Evolutionary conservation across 2,329 filamentous ascomycete species (phyloP), one percentile per base, ranked within the genome.

Genomic region (Neodidymelliopsis sp.): DNA sequence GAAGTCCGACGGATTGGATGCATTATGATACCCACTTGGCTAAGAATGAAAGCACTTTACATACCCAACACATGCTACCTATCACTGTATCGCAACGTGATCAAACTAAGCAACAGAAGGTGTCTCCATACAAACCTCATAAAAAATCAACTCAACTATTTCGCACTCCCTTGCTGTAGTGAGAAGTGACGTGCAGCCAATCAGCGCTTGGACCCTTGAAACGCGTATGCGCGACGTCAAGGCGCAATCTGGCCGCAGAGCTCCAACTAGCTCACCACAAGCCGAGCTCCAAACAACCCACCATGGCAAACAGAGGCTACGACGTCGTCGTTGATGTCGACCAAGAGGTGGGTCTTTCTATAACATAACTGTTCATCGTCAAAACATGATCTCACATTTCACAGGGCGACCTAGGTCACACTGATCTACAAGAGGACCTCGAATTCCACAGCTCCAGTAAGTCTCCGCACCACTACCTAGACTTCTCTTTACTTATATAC

Each of bases 301-400:
- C 15, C 27, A 92, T 92, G 89, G 84, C 89, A 49, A 89, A 89
- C 74, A 83, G 90, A 70, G 92, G 92, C 63, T 99, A 99, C 75
- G 94, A 99, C 79, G 94, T 96, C 54, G 93, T 99, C 60, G 94
- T 99, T 52, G 94, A 99, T 67, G 88, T 97, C 46, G 94, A 99
- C 73, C 90, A 94, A 68, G 94, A 97, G 84, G 91, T 96, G 77
- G 59, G 75, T 12, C 18, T 24, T 5, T 13, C 35, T 29, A 24
- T 8, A 19, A 3, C 13, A 11, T 13, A 13, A 41, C 4, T 20
- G 8, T 13, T 6, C 28, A 19, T 24, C 13, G 18, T 34, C n/a
- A n/a, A n/a, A 13, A 1, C 13, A 12, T 22, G 12, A 42, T 49
- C 63, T 69, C 3, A 69, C 57, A 39, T 31, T 23, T 20, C 22